A percentile compares a stretch with the other conserved stretches of the same genome.
These are phyloP conservation scores for Fusarium brevicatenulatum DNA, from an alignment of 2,329 filamentous ascomycete species.

Conservation along the genomic window DNA sequence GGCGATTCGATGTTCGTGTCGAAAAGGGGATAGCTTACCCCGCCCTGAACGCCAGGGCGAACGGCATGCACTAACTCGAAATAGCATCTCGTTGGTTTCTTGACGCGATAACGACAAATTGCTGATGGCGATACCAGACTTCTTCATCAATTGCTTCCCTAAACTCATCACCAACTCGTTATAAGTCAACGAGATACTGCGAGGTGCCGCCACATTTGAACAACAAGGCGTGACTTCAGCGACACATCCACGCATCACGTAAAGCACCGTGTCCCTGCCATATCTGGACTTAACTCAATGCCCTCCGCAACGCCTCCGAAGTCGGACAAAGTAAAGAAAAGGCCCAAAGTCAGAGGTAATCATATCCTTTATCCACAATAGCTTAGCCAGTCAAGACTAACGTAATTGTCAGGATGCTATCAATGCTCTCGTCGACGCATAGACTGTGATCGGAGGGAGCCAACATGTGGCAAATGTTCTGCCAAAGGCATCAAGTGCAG, in stretches of 20 bases:
- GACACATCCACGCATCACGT: accelerated
- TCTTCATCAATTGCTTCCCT: not conserved
- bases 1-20: not conserved
- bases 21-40: constrained; percentile 8
- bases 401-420: constrained; percentile 25
- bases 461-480: constrained; percentile 34
- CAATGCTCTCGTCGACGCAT: constrained; percentile 40
- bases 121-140: not conserved
- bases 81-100: not conserved
- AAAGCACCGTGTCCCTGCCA: not conserved
- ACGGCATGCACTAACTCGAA: not conserved
- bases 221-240: not conserved
- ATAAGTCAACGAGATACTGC: accelerated
- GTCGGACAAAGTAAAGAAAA: constrained; percentile 20
- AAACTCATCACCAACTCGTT: no score
- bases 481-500: constrained; percentile 37
- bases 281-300: not conserved
- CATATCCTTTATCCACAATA: not conserved
- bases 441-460: constrained; percentile 39
- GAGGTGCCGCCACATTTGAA: accelerated
- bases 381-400: not conserved
- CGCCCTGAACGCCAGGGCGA: constrained; percentile 1
- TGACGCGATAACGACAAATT: not conserved
- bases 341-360: constrained; percentile 32
- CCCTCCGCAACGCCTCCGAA: not conserved